A percentile compares a stretch with the other conserved stretches of the same genome.
phyloP scores from a whole-genome alignment of 352 stramenopile genomes.

The Blastocystis sp. region DNA sequence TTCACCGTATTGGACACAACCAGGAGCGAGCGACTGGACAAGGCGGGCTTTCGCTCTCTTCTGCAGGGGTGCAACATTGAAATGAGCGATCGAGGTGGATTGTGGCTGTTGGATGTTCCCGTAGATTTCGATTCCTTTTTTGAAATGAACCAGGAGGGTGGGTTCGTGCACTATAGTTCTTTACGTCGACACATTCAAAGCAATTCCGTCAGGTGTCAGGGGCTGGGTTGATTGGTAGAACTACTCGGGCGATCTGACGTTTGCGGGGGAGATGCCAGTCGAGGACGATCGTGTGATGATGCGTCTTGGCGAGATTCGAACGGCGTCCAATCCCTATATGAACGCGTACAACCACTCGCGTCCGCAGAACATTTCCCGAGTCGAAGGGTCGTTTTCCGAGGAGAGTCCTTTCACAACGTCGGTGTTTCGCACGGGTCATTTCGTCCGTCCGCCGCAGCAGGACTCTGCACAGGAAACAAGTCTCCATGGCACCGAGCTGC shows the following conservation, averaged over 20 bases:
- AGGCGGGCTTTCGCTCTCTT: not conserved
- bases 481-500: not conserved
- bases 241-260: no score
- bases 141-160: not conserved
- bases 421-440: constrained; percentile 12
- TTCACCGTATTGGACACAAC: not conserved
- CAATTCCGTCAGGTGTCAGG: no score
- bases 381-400: constrained; percentile 21
- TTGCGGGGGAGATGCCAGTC: no score
- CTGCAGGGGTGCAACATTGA: not conserved
- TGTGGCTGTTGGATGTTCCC: no score
- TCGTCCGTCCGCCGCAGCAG: not conserved
- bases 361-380: constrained; percentile 19
- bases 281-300: not conserved
- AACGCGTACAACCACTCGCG: constrained; percentile 32
- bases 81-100: not conserved
- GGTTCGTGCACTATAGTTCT: not conserved
- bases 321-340: constrained; percentile 22
- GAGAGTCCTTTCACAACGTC: not conserved
- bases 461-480: not conserved
- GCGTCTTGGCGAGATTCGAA: not conserved
- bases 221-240: no score
- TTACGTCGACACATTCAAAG: not conserved
- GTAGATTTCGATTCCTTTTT: constrained; percentile 33
- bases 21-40: not conserved